Evolutionary conservation across 805 yeast species (phyloP).

Genomic region (Candida insectalens): DNA sequence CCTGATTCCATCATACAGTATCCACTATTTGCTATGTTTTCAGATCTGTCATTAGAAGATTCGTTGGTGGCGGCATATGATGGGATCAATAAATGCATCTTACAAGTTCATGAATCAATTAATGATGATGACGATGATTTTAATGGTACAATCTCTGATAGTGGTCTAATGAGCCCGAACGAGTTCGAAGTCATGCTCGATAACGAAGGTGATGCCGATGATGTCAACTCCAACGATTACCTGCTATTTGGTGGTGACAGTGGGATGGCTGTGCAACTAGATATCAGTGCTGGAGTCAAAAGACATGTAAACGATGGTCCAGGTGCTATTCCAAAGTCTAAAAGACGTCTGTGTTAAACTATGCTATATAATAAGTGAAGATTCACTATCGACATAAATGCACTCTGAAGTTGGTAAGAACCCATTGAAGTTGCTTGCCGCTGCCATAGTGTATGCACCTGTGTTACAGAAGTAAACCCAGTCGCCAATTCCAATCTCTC

Average conservation of each 20-base stretch:
- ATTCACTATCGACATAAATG: constrained; percentile 41
- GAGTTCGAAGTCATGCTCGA: constrained; percentile 10
- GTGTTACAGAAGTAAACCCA: constrained; percentile 79
- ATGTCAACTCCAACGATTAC: constrained; percentile 15
- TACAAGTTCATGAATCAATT: constrained; percentile 8
- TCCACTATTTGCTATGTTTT: constrained; percentile 16
- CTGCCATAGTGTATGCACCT: constrained; percentile 91
- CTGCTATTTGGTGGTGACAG: constrained; percentile 9
- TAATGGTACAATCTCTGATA: not conserved
- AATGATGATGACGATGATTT: constrained; percentile 8
- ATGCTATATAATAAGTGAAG: no score
- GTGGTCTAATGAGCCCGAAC: not conserved
- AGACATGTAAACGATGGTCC: no score
- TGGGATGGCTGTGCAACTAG: constrained; percentile 20
- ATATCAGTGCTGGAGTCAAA: constrained; percentile 1
- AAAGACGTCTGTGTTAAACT: no score
- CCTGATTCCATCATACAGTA: constrained; percentile 4
- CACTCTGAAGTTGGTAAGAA: constrained; percentile 55
- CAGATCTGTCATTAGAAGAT: constrained; percentile 7
- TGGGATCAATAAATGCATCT: constrained; percentile 15
- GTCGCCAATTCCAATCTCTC: constrained; percentile 71
- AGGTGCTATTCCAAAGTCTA: no score
- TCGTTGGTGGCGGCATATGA: constrained; percentile 12
- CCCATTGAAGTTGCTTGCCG: constrained; percentile 91
- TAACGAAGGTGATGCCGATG: constrained; percentile 20